Base-by-base conservation (phyloP, 176 grass and related monocot species). In the Rhynchospora breviuscula region DNA sequence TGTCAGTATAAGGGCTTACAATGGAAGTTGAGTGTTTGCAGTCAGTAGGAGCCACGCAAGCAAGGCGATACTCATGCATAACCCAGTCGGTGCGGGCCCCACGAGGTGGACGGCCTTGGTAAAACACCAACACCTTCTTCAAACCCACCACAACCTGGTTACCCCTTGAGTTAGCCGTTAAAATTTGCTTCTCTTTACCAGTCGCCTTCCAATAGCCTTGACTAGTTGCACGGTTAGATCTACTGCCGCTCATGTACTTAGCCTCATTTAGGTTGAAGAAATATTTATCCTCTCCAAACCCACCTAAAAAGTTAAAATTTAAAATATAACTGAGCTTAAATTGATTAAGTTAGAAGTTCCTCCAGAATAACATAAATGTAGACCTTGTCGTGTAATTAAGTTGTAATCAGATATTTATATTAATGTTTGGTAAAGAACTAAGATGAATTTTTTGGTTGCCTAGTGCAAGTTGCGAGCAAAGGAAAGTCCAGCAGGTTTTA, bases 1-100 rank as follows among this genome's bases (percentile, higher is more conserved):
- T 26, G 52, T 76, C 26, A 46, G 6, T 76, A 76, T 4, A 33
- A 17, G 31, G 62, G 21, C 84, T 86, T 66, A 86, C 84, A 79
- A 65, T 63, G 62, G 72, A 58, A 59, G 66, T 78, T 78, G 84
- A 79, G 62, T 83, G 68, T 59, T 88, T 86, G 82, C 85, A 67
- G 11, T 87, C 87, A 10, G 79, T 47, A 62, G 86, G 88, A 6
- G 67, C 88, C 3, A 79, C 63, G 40, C 88, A 88, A 22, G 89
- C 85, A 31, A 94, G 92, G 47, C 89, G 87, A 66, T 94, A 94
- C 85, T 94, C 92, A 59, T 94, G 92, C 92, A 94, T 94, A 19
- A 94, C 82, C 92, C 89, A 94, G 44, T 94, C 84, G 31, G 91
- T 90, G 57, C 85, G 89, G 74, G 56, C 26, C 57, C 91, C 86